These are phyloP conservation scores for Lactarius hatsudake DNA, from an alignment of 768 basidiomycete species.

Conservation along the genomic window DNA sequence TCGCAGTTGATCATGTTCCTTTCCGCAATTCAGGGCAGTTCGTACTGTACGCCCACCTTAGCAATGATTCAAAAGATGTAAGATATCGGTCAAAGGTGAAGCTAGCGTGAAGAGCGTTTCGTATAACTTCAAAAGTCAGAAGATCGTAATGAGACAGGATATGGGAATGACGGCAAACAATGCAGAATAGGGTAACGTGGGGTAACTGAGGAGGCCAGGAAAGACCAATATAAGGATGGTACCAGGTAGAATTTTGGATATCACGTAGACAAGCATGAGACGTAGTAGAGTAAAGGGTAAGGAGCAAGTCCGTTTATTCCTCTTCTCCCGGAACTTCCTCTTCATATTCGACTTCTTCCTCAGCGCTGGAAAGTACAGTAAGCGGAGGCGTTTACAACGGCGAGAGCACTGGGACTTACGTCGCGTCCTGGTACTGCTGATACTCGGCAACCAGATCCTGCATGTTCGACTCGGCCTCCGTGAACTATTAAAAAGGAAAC, in stretches of 20 bases:
- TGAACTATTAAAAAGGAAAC: constrained; percentile 53
- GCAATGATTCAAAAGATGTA: not conserved
- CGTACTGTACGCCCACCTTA: not conserved
- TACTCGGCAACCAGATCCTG: constrained; percentile 98
- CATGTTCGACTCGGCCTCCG: constrained; percentile 99
- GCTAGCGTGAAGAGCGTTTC: constrained; percentile 20
- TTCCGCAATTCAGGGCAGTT: not conserved
- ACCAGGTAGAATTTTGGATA: constrained; percentile 29
- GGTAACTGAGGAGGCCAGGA: constrained; percentile 18
- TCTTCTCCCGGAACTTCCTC: constrained; percentile 67
- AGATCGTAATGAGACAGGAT: constrained; percentile 14
- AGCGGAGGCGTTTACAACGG: constrained; percentile 2
- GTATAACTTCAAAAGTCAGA: constrained; percentile 25
- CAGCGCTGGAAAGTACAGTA: constrained; percentile 48
- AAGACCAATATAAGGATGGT: constrained; percentile 29
- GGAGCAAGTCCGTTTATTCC: constrained; percentile 39
- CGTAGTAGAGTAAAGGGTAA: constrained; percentile 11
- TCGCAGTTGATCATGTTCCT: not conserved
- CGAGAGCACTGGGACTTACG: constrained; percentile 52
- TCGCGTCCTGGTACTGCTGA: constrained; percentile 94
- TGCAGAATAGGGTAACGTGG: constrained; percentile 28
- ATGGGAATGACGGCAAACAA: constrained; percentile 23
- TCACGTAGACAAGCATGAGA: constrained; percentile 22
- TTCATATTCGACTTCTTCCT: constrained; percentile 89
- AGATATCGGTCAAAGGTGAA: not conserved